Evolutionary conservation across 352 stramenopile genomes (phyloP).

Genomic region (Pythium aquatile): DNA sequence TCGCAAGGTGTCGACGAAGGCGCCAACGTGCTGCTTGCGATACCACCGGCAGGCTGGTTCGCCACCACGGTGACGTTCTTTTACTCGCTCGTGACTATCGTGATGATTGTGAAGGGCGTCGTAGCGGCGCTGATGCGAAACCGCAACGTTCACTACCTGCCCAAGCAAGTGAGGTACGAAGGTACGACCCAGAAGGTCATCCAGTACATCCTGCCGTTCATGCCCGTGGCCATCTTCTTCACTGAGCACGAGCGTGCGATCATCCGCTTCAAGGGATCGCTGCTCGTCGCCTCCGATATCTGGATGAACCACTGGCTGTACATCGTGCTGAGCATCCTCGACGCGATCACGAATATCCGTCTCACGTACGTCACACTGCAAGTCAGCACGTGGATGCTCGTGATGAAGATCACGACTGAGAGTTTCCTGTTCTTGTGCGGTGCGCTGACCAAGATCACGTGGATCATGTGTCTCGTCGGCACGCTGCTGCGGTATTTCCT

Average conservation of each 20-base stretch:
- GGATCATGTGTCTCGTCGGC: conserved; percentile 58
- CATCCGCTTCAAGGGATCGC: conserved; percentile 53
- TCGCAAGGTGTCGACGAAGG: conserved; percentile 36
- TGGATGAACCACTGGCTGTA: conserved; percentile 81
- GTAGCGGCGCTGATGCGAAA: conserved; percentile 43
- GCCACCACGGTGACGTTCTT: conserved; percentile 31
- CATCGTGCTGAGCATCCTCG: conserved; percentile 53
- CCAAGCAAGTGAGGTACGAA: conserved; percentile 35
- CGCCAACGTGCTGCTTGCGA: conserved; percentile 42
- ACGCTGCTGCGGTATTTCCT: conserved; percentile 35
- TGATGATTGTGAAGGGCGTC: conserved; percentile 41
- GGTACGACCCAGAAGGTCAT: conserved; percentile 26
- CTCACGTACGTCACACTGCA: conserved; percentile 54
- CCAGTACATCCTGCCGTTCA: conserved; percentile 46
- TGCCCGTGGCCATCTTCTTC: conserved; percentile 39
- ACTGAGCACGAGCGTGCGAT: conserved; percentile 40
- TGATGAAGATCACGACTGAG: conserved; percentile 43
- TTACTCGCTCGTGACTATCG: conserved; percentile 51
- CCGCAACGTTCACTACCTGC: conserved; percentile 44
- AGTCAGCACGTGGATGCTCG: conserved; percentile 64
- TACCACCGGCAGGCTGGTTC: conserved; percentile 48
- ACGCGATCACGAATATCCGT: conserved; percentile 44
- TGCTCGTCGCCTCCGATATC: conserved; percentile 55
- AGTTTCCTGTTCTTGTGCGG: conserved; percentile 64
- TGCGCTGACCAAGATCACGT: conserved; percentile 55